These are phyloP conservation scores for Letharia lupina DNA, from an alignment of 495 filamentous ascomycete genomes.

Conservation along the genomic window DNA sequence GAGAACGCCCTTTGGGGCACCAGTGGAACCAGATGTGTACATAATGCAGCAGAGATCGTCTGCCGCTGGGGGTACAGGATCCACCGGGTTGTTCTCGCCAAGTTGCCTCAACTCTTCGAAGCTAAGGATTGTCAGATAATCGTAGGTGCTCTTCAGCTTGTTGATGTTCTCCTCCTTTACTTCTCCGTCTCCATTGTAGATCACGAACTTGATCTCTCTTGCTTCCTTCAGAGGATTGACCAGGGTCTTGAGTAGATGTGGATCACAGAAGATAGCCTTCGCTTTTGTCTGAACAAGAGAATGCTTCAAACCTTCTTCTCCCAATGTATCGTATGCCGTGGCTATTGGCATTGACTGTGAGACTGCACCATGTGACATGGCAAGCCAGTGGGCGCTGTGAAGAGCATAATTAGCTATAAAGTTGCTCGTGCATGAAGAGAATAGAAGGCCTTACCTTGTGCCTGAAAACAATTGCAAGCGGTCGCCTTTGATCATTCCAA, in stretches of 20 bases:
- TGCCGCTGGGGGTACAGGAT: constrained; percentile 68
- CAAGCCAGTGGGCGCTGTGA: constrained; percentile 56
- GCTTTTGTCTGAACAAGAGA: constrained; percentile 82
- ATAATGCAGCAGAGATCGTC: constrained; percentile 97
- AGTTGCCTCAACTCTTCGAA: constrained; percentile 77
- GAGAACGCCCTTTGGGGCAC: constrained; percentile 89
- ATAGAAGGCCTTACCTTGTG: constrained; percentile 49
- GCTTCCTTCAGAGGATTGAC: constrained; percentile 73
- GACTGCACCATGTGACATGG: constrained; percentile 62
- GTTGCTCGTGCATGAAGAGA: background rate
- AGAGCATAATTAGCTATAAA: background rate
- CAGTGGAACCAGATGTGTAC: constrained; percentile 99
- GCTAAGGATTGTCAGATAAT: constrained; percentile 64
- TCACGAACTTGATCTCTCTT: constrained; percentile 67
- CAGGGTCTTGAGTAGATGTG: constrained; percentile 71
- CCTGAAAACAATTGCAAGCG: constrained; percentile 83
- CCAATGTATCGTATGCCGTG: constrained; percentile 95
- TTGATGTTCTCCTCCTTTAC: constrained; percentile 73
- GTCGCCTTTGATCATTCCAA: constrained; percentile 66
- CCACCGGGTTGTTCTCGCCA: constrained; percentile 73
- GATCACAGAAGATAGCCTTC: constrained; percentile 84
- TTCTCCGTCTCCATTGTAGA: constrained; percentile 80
- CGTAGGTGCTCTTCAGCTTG: constrained; percentile 61
- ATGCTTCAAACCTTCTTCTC: constrained; percentile 86
- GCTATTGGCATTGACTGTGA: constrained; percentile 96